Evolutionary conservation across 1,284 basidiomycete species (phyloP), one percentile per base, ranked within the genome.

Genomic region (Moesziomyces aphidis): DNA sequence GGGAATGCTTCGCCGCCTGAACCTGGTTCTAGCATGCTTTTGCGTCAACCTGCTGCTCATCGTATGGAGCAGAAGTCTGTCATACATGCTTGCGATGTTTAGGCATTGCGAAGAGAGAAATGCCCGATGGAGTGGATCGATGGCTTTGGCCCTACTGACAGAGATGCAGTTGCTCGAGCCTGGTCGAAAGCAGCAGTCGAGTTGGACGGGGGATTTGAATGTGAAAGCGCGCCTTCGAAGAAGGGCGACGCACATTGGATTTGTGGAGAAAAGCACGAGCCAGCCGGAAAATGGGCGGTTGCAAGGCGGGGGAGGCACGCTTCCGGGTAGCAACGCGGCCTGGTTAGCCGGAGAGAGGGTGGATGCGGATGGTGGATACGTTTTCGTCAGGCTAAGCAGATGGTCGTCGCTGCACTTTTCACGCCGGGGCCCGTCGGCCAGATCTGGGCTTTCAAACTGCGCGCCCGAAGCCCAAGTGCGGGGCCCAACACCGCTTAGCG

Each of bases 91-190:
- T 13, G 13, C 31, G 31, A 34, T 34, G 31, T 11, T 34, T 34
- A 10, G 13, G 31, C 31, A 34, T 34, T 5, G 31, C 13, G 4
- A 34, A 34, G 31, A 28, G 39, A 46, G 42, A 22, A 4, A 22
- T 22, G 48, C 19, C 53, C 44, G 55, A 48, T 21, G 51, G 43
- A 45, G 52, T 52, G 51, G 47, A 28, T 47, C 34, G 23, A 46
- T 36, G 22, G 26, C 51, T n/a, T 19, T n/a, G 13, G 22, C 10
- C 15, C n/a, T n/a, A n/a, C n/a, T n/a, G n/a, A n/a, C n/a, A 46
- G 17, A 34, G 31, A 34, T 28, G 26, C 6, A 13, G 10, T 34
- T 34, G 34, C 46, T 28, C 26, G 54, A 31, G 55, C 55, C 46
- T n/a, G 24, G 43, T 31, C 11, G 36, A 36, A 36, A 26, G 23